Conservation (phyloP, 805 yeast genomes). For the Schwanniomyces polymorphus region DNA sequence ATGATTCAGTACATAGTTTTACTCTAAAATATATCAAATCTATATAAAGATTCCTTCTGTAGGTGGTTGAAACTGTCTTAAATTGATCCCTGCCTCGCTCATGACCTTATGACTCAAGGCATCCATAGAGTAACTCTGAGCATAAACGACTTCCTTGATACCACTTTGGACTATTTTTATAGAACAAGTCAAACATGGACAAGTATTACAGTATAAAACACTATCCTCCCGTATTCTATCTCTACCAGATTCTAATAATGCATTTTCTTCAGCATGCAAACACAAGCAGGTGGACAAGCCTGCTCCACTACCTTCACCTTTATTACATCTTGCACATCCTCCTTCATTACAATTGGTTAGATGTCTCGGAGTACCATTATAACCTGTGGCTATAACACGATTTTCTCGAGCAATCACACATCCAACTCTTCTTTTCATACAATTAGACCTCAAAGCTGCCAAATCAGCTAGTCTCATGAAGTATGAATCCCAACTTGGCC, state of each 20-base stretch:
- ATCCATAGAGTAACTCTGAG: conserved; percentile 93
- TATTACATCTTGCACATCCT: conserved; percentile 89
- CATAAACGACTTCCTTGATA: conserved; percentile 86
- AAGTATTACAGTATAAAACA: conserved; percentile 87
- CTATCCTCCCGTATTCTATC: conserved; percentile 62
- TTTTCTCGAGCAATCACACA: conserved; percentile 88
- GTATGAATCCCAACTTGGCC: conserved; percentile 97
- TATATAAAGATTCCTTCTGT: conserved; percentile 39
- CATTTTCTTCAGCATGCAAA: conserved; percentile 96
- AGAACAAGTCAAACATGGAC: conserved; percentile 96
- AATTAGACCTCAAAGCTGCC: conserved; percentile 89
- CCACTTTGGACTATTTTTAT: conserved; percentile 95
- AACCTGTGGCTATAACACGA: conserved; percentile 93
- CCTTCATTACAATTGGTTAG: conserved; percentile 90
- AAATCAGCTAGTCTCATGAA: conserved; percentile 91
- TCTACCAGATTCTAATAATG: conserved; percentile 89
- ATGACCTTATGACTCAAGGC: conserved; percentile 68
- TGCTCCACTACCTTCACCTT: conserved; percentile 61
- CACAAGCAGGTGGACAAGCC: conserved; percentile 84
- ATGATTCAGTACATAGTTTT: not conserved
- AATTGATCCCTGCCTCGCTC: conserved; percentile 66
- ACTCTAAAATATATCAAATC: not conserved
- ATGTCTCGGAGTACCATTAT: conserved; percentile 95
- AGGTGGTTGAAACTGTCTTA: conserved; percentile 54
- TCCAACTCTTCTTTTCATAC: conserved; percentile 97